A percentile compares a stretch with the other conserved stretches of the same genome.
These are phyloP conservation scores for Proliferodiscus dingleyae DNA, from an alignment of 2,329 filamentous ascomycete species.

Conservation along the genomic window DNA sequence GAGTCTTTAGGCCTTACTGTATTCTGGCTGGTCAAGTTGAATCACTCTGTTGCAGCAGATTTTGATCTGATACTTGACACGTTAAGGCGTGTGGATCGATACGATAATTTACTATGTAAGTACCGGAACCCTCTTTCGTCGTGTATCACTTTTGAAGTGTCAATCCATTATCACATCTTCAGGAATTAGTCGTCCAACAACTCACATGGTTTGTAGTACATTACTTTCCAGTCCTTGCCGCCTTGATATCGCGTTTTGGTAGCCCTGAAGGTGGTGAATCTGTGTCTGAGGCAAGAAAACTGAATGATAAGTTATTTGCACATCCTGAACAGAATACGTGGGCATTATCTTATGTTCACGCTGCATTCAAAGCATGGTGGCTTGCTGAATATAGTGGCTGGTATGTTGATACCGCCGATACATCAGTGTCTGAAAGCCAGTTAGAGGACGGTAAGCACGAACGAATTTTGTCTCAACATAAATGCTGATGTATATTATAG, in stretches of 20 bases:
- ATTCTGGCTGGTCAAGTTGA: constrained; percentile 70
- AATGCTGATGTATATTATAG: constrained; percentile 34
- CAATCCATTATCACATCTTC: too few species aligned
- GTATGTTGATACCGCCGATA: constrained; percentile 67
- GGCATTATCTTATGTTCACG: constrained; percentile 70
- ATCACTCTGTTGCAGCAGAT: constrained; percentile 65
- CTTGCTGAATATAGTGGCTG: constrained; percentile 88
- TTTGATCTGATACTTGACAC: constrained; percentile 66
- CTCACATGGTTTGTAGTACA: constrained; percentile 52
- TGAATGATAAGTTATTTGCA: constrained; percentile 65
- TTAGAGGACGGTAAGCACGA: constrained; percentile 46
- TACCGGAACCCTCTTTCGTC: not conserved
- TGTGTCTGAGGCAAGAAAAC: constrained; percentile 61
- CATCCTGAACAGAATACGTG: constrained; percentile 64
- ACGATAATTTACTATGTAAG: constrained; percentile 60
- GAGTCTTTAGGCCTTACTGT: constrained; percentile 81
- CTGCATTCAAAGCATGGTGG: constrained; percentile 80
- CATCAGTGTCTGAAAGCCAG: constrained; percentile 58
- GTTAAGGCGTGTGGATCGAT: constrained; percentile 67
- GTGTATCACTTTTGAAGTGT: too few species aligned
- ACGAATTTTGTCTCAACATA: not conserved
- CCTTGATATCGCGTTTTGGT: constrained; percentile 72
- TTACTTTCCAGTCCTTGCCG: constrained; percentile 72
- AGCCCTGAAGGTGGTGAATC: constrained; percentile 68
- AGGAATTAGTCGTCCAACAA: too few species aligned